Percentiles rank a stretch among this genome's conserved stretches.
Conservation (phyloP, 306 rosid genomes). For the Quercus mongolica region DNA sequence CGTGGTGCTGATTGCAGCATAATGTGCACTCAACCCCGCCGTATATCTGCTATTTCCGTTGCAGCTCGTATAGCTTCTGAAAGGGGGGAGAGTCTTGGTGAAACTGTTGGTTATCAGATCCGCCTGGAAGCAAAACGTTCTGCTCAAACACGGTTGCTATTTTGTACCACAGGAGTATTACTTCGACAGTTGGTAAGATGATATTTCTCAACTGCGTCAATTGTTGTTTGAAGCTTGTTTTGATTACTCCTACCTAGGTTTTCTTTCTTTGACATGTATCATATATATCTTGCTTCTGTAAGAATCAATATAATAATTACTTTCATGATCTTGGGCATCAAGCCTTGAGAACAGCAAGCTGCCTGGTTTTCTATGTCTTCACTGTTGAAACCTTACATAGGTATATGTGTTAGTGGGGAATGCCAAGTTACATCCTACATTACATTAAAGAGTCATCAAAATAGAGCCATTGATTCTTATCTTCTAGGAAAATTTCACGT, state of each 20-base stretch:
- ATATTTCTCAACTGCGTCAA: slow-evolving; percentile 8
- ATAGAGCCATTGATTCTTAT: slow-evolving; percentile 11
- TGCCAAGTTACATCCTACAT: too few relatives aligned
- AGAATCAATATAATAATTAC: not conserved
- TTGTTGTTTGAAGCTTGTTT: slow-evolving; percentile 18
- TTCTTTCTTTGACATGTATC: not conserved
- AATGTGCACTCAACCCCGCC: slow-evolving; percentile 97
- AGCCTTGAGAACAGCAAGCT: not conserved
- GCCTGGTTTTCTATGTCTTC: not conserved
- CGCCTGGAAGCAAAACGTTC: slow-evolving; percentile 89
- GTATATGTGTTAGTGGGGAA: not conserved
- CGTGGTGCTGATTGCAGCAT: slow-evolving; percentile 84
- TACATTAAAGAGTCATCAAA: not conserved
- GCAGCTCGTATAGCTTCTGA: slow-evolving; percentile 89
- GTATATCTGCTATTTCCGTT: slow-evolving; percentile 96
- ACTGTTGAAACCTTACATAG: not conserved
- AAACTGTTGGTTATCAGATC: slow-evolving; percentile 91
- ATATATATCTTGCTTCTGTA: not conserved
- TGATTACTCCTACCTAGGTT: not conserved
- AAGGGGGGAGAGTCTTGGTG: slow-evolving; percentile 89
- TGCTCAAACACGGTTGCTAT: slow-evolving; percentile 70
- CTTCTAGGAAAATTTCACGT: slow-evolving; percentile 14
- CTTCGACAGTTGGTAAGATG: slow-evolving; percentile 81
- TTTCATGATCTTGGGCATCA: not conserved
- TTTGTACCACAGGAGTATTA: slow-evolving; percentile 96